Evolutionary conservation across 2,329 filamentous ascomycete species (phyloP), one percentile per base, ranked within the genome.

Genomic region (Nannizziopsis arthrosporioides): DNA sequence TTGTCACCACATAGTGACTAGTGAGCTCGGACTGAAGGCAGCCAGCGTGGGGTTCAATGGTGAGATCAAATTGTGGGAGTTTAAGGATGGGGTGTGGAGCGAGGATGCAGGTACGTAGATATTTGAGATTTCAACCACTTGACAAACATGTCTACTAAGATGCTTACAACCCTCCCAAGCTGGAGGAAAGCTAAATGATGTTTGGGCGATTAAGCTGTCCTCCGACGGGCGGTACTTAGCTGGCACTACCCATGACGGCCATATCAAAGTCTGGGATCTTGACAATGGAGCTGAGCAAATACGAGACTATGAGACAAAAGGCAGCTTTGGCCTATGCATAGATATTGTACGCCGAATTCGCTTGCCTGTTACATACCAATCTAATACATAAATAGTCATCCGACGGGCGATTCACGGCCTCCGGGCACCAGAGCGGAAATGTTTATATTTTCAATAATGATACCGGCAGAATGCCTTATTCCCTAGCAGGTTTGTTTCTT

Each of bases 361-460:
- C 5, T 1, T 30, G n/a, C 34, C n/a, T n/a, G 8, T n/a, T 18
- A 9, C 8, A 8, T 9, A 10, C 19, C 9, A 22, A 1, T 39
- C 46, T 48, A 34, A 48, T 39, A 18, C 47, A 30, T 27, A 43
- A 35, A 31, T 51, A 79, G 76, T 81, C 77, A 51, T 63, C 70
- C 15, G 84, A 98, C 64, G 90, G 89, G 46, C 81, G 78, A 53
- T 84, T 87, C 64, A 93, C 89, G 27, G 90, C 89, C 3, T 93
- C 84, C 45, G 92, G 92, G 0, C 90, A 98, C 67, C 85, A 94
- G 63, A 94, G 85, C 59, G 92, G 92, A 12, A 82, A 81, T 10
- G 78, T 96, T 53, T 95, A 95, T 68, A 80, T 98, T 53, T 98
- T 96, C 74, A 89, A 88, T 71, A 96, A 94, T 59, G 82, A 88